Percentiles rank a stretch among this genome's conserved stretches.
Evolutionary conservation across 2,329 filamentous ascomycete species (phyloP).

Genomic region (Penicillium sp.): DNA sequence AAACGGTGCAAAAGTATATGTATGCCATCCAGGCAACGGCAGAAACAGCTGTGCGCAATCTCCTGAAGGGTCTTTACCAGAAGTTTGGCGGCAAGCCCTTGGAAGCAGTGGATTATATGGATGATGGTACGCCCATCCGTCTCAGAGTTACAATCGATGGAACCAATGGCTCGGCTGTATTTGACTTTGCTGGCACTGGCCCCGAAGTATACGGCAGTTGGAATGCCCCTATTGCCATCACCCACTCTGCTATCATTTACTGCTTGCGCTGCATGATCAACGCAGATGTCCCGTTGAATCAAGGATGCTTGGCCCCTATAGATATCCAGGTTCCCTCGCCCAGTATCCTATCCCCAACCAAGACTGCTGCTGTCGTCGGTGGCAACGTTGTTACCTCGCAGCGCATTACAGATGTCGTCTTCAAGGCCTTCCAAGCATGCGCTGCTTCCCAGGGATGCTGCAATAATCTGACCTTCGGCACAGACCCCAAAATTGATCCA

Average conservation of each 20-base stretch:
- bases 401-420: slow-evolving; percentile 80
- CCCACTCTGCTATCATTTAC: slow-evolving; percentile 84
- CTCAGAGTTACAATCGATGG: slow-evolving; percentile 76
- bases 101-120: slow-evolving; percentile 80
- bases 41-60: slow-evolving; percentile 72
- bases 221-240: slow-evolving; percentile 81
- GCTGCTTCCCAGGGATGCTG: slow-evolving; percentile 79
- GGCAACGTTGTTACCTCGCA: slow-evolving; percentile 81
- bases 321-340: slow-evolving; percentile 71
- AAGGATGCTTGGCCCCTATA: slow-evolving; percentile 80
- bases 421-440: slow-evolving; percentile 78
- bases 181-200: slow-evolving; percentile 78
- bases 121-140: slow-evolving; percentile 78
- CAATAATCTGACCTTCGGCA: slow-evolving; percentile 83
- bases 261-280: slow-evolving; percentile 79
- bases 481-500: slow-evolving; percentile 68
- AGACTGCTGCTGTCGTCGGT: slow-evolving; percentile 78
- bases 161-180: slow-evolving; percentile 73
- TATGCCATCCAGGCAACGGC: slow-evolving; percentile 79
- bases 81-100: slow-evolving; percentile 73
- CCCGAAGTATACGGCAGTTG: slow-evolving; percentile 79
- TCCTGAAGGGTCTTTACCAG: slow-evolving; percentile 73
- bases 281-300: slow-evolving; percentile 83
- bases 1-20: slow-evolving; percentile 84
- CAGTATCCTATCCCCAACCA: slow-evolving; percentile 74